phyloP scores from a whole-genome alignment of 23 red algal species.

The Gracilaria caudata region DNA sequence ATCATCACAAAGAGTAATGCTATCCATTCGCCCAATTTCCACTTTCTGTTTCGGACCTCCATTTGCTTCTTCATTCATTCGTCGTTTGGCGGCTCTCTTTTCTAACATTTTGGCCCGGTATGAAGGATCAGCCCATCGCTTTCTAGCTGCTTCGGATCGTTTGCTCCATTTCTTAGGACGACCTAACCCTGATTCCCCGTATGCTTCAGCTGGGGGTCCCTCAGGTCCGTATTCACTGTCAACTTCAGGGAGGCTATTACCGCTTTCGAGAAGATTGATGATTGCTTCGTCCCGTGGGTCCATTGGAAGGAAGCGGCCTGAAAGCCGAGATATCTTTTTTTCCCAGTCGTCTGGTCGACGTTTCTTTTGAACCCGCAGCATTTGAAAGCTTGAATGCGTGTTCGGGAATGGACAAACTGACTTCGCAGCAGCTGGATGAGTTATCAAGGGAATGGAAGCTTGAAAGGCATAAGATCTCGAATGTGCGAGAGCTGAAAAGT shows the following conservation, averaged over 20 bases:
- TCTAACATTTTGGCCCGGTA: constrained; percentile 79
- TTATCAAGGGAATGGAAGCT: not conserved
- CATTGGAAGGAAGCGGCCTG: constrained; percentile 68
- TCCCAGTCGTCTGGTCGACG: constrained; percentile 67
- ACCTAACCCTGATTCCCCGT: not conserved
- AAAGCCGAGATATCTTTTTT: constrained; percentile 45
- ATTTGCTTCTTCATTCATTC: constrained; percentile 23
- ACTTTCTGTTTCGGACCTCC: constrained; percentile 49
- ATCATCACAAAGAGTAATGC: constrained; percentile 72
- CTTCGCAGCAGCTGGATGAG: not conserved
- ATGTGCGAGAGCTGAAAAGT: not conserved
- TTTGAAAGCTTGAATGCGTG: constrained; percentile 1
- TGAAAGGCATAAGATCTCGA: not conserved
- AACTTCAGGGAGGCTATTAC: constrained; percentile 2
- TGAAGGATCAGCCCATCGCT: constrained; percentile 73
- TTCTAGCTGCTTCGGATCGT: constrained; percentile 73
- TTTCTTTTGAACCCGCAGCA: constrained; percentile 72
- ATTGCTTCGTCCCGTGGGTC: constrained; percentile 65
- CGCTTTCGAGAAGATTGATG: constrained; percentile 54
- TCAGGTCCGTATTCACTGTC: constrained; percentile 28
- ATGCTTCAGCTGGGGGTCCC: constrained; percentile 21
- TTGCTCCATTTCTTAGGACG: constrained; percentile 67
- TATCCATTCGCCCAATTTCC: constrained; percentile 76
- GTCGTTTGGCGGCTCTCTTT: constrained; percentile 58
- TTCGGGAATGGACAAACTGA: not conserved